phyloP scores from a whole-genome alignment of 2,329 filamentous ascomycete genomes.

The Trichophyton simii region DNA sequence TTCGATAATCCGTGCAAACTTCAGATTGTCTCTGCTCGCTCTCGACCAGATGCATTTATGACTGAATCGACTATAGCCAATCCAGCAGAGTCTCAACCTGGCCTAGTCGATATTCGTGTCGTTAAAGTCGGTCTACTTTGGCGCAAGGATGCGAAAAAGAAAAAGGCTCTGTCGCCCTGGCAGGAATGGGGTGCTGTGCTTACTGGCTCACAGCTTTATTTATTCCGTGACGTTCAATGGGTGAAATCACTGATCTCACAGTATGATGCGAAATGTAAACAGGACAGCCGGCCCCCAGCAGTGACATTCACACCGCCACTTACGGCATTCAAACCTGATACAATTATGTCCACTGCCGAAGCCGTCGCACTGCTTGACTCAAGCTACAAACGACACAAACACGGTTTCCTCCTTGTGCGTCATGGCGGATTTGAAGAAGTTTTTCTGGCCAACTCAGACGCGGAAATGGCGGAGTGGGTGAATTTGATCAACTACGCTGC shows the following conservation, averaged over 20 bases:
- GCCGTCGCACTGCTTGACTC: conserved; percentile 78
- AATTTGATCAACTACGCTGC: conserved; percentile 93
- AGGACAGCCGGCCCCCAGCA: conserved; percentile 56
- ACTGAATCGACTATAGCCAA: conserved; percentile 73
- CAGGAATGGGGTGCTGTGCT: conserved; percentile 97
- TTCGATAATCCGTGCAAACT: conserved; percentile 86
- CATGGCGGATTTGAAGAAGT: conserved; percentile 81
- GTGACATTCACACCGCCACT: conserved; percentile 85
- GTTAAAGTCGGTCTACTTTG: conserved; percentile 91
- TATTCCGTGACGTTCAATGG: conserved; percentile 90
- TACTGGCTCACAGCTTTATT: conserved; percentile 92
- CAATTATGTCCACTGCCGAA: conserved; percentile 82
- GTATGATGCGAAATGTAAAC: conserved; percentile 67
- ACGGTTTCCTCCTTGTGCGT: conserved; percentile 82
- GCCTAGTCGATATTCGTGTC: conserved; percentile 92
- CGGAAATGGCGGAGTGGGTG: conserved; percentile 93
- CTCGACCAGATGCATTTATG: conserved; percentile 90
- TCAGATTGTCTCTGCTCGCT: conserved; percentile 89
- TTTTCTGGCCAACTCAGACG: conserved; percentile 77
- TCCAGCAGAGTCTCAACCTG: conserved; percentile 73
- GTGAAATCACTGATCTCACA: conserved; percentile 83
- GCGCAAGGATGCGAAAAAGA: conserved; percentile 89
- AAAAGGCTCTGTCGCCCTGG: conserved; percentile 90
- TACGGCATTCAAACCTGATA: conserved; percentile 85
- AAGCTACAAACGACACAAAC: conserved; percentile 84